Evolutionary conservation across 202 grass and related monocot genomes (phyloP), one percentile per base, ranked within the genome.

Genomic region (Panicum virgatum): DNA sequence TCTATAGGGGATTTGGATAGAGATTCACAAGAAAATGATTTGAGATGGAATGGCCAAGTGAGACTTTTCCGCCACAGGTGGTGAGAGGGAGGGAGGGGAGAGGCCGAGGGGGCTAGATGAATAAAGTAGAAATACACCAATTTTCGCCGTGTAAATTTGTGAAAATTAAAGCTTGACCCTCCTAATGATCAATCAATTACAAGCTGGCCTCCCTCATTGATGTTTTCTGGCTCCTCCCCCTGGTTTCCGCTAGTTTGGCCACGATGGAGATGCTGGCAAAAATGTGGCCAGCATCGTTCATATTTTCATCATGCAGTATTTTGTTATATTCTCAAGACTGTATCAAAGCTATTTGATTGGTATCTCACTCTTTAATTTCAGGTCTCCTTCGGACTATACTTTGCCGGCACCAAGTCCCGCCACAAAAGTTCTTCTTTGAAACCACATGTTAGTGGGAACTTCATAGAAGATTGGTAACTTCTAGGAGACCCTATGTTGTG

Each of bases 401-500:
- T 75, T 78, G 42, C 29, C 13, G 96, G 96, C 38, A 88, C 69
- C 23, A 91, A 68, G 72, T 98, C 96, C 43, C 62, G 2, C 18
- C 85, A 88, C 79, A 81, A 81, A 78, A 93, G 64, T 79, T 94
- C 96, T 71, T 98, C 96, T 52, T 88, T 98, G 85, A 93, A 84
- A 74, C 89, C 90, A 50, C 87, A 96, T 83, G 64, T 81, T 62
- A 95, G 73, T 25, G 92, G 96, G 76, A 93, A 72, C 45, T 96
- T 93, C 89, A 73, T 98, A 85, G 54, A 98, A 81, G 92, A 98
- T 73, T 98, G 96, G 96, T 98, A 96, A 95, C 62, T 66, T 77
- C 23, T 44, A 64, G 13, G 9, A 27, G 72, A 50, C 56, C 87
- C 11, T 27, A 52, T 67, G 5, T 61, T 59, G 32, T 46, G 13